A percentile compares a stretch with the other conserved stretches of the same genome.
Evolutionary conservation across 2,329 filamentous ascomycete genomes (phyloP).

Genomic region (Clonostachys chloroleuca): DNA sequence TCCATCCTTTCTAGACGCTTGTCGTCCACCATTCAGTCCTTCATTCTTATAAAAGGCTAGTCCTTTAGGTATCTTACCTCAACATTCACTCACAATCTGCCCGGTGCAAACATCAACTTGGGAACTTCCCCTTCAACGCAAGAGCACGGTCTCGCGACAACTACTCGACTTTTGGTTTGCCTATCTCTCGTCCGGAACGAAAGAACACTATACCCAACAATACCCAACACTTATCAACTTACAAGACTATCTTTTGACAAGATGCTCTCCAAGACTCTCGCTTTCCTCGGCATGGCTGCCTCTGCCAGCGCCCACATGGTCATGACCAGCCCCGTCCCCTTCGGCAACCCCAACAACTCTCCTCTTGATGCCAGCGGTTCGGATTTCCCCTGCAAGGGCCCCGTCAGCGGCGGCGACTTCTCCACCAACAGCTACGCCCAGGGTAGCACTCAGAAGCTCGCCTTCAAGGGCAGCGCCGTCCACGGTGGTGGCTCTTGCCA

Average conservation of each 20-base stretch:
- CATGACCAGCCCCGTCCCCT: slow-evolving; percentile 66
- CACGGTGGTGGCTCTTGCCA: slow-evolving; percentile 96
- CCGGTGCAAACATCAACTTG: slow-evolving; percentile 7
- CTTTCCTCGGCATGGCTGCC: slow-evolving; percentile 52
- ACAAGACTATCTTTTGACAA: slow-evolving; percentile 20
- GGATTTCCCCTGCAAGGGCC: slow-evolving; percentile 81
- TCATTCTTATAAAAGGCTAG: slow-evolving; percentile 22
- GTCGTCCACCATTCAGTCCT: slow-evolving; percentile 20
- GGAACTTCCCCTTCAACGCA: slow-evolving; percentile 1
- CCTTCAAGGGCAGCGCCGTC: slow-evolving; percentile 67
- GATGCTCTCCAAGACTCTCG: slow-evolving; percentile 46
- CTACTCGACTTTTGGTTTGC: slow-evolving; percentile 1
- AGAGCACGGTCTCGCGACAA: background rate
- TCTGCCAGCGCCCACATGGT: slow-evolving; percentile 70
- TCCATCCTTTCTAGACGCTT: slow-evolving; percentile 11
- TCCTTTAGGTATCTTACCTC: slow-evolving; percentile 19
- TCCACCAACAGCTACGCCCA: slow-evolving; percentile 51
- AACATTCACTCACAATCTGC: slow-evolving; percentile 6
- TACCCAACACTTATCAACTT: slow-evolving; percentile 24
- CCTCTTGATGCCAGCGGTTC: slow-evolving; percentile 58
- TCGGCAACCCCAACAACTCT: slow-evolving; percentile 44
- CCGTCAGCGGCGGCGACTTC: slow-evolving; percentile 19
- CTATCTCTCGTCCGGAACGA: background rate
- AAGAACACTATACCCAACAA: slow-evolving; percentile 6
- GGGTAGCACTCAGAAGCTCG: slow-evolving; percentile 39